These are phyloP conservation scores for Microbotryum intermedium DNA, from an alignment of 1,284 basidiomycete species.

Conservation along the genomic window DNA sequence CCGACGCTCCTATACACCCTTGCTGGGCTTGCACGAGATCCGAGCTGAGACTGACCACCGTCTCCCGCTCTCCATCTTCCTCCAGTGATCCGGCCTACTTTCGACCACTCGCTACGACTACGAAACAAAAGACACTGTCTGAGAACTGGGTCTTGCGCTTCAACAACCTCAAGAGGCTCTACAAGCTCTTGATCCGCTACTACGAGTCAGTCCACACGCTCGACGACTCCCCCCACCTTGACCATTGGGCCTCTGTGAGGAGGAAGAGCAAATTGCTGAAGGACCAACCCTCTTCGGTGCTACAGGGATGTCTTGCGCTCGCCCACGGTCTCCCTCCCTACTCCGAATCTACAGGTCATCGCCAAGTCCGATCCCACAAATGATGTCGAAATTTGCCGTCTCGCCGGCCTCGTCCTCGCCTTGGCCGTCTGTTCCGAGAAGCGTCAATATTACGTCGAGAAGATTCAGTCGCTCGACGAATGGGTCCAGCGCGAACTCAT, in stretches of 20 bases:
- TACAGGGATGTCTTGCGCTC: constrained; percentile 58
- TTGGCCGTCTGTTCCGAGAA: constrained; percentile 62
- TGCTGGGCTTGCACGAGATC: background rate
- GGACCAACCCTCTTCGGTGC: no score
- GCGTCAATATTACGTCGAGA: constrained; percentile 71
- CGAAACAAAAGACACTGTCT: constrained; percentile 41
- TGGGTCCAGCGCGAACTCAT: constrained; percentile 72
- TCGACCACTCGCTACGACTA: constrained; percentile 51
- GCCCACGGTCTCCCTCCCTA: constrained; percentile 55
- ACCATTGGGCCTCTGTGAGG: background rate
- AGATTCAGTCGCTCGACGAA: constrained; percentile 69
- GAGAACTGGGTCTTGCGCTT: constrained; percentile 89
- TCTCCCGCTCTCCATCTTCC: background rate
- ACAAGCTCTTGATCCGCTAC: constrained; percentile 78
- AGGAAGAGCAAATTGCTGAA: background rate
- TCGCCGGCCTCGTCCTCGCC: constrained; percentile 78
- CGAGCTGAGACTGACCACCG: no score
- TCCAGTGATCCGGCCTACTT: constrained; percentile 70
- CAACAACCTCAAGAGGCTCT: constrained; percentile 69
- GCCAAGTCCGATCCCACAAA: constrained; percentile 55
- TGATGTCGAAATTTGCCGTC: constrained; percentile 55
- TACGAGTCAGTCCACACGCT: constrained; percentile 45
- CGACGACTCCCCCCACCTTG: background rate
- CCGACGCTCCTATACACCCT: background rate
- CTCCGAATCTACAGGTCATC: constrained; percentile 70